These are phyloP conservation scores for Toxicodendron radicans DNA, from an alignment of 345 rosid species.

Conservation along the genomic window DNA sequence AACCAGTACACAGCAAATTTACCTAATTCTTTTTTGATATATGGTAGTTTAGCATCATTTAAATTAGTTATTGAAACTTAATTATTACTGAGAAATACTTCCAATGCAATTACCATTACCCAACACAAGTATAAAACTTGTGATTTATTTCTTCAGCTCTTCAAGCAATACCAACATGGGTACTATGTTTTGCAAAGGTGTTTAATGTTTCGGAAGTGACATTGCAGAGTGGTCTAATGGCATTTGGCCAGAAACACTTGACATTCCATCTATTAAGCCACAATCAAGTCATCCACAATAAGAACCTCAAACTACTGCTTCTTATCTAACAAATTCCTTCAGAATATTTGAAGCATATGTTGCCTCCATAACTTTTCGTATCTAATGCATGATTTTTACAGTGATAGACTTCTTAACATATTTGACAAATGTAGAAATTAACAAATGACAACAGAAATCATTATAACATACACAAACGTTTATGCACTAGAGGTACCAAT, in stretches of 20 bases:
- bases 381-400: not conserved
- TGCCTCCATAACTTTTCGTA: slow-evolving; percentile 3
- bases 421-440: not conserved
- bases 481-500: slow-evolving; percentile 18
- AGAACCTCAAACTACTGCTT: not conserved
- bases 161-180: not conserved
- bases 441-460: not conserved
- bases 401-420: not conserved
- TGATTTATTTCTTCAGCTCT: not conserved
- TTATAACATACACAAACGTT: not conserved
- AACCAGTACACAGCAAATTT: not conserved
- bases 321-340: not conserved
- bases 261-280: not conserved
- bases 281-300: not conserved
- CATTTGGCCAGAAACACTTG: not conserved
- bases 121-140: not conserved
- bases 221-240: not conserved
- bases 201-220: not conserved
- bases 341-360: not conserved
- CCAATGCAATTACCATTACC: not conserved
- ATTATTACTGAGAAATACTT: not conserved
- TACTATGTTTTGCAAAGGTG: not conserved
- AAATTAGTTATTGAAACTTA: not conserved
- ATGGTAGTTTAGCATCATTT: not conserved
- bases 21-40: too few species aligned